Base-by-base conservation (phyloP, 2,329 filamentous ascomycete species). In the Hymenoscyphus repandus region DNA sequence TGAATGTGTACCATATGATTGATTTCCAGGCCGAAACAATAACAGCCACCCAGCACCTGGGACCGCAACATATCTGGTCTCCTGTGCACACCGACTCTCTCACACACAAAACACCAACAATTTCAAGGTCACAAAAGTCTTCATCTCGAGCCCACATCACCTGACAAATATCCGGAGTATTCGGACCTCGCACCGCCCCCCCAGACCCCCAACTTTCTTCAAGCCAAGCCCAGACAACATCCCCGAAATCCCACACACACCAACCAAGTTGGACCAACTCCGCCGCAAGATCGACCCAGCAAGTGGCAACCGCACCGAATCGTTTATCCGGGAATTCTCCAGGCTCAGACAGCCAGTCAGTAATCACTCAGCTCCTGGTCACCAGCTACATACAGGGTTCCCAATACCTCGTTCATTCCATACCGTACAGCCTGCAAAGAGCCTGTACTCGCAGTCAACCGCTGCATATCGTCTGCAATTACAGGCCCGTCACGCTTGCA, bases 391-490 rank as follows among this genome's bases (percentile, higher is more conserved):
- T 13, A 37, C 34, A 37, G 12, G 12, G 34, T 13, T 11, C 34
- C 10, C 15, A 37, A 13, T 13, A 37, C 12, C 12, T 11, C 34
- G 10, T 13, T 37, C 15, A 37, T 13, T 13, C 15, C 34, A 4
- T 11, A 17, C 34, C 3, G 12, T 17, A 13, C 34, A 13, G 34
- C 15, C 34, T 37, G 12, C 15, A 37, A 13, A 37, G 12, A 37
- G 34, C 34, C 34, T 17, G 13, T 17, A 40, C 38, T 17, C 10
- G 38, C 13, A 5, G n/a, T 40, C 38, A 17, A 7, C 17, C 5
- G 38, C 38, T 18, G 38, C 38, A 40, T n/a, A 11, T 40, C 38
- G 13, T 40, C 38, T 40, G 38, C 38, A 40, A 40, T 40, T 40
- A 40, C 38, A 40, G 38, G 38, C 38, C 18, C 17, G n/a, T 17